phyloP scores from a whole-genome alignment of 345 rosid species.

The Moricandia moricandioides region DNA sequence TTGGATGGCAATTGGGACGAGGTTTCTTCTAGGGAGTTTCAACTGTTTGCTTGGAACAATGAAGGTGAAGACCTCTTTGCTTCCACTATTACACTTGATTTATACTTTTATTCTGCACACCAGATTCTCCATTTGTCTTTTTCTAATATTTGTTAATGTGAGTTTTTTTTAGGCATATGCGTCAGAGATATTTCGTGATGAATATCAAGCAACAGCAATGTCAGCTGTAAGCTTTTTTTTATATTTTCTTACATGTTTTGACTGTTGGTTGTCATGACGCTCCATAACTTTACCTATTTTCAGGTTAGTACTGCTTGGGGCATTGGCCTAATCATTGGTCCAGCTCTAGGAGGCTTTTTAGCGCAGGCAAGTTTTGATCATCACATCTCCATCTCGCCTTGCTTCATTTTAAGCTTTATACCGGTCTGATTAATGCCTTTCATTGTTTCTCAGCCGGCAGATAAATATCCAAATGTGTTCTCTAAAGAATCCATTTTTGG shows the following conservation, averaged over 20 bases:
- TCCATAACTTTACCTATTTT: background rate
- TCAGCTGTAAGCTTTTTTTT: conserved; percentile 59
- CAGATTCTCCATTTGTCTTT: background rate
- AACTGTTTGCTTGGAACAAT: conserved; percentile 90
- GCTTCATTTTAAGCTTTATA: background rate
- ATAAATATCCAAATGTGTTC: conserved; percentile 66
- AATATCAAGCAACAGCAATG: conserved; percentile 81
- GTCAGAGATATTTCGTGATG: conserved; percentile 66
- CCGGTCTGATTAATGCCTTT: background rate
- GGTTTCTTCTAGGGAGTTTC: conserved; percentile 85
- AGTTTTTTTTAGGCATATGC: conserved; percentile 65
- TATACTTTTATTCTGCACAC: background rate
- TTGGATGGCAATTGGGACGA: conserved; percentile 81
- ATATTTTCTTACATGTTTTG: conserved; percentile 4
- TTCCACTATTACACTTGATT: background rate
- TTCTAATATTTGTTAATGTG: background rate
- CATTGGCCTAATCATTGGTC: conserved; percentile 87
- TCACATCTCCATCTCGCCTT: background rate
- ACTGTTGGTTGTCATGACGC: background rate
- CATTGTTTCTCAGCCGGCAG: conserved; percentile 62
- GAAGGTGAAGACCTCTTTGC: conserved; percentile 51
- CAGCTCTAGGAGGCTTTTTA: conserved; percentile 83
- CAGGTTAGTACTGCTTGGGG: conserved; percentile 99
- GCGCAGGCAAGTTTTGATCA: conserved; percentile 60
- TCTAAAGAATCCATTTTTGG: conserved; percentile 71